A percentile compares a stretch with the other conserved stretches of the same genome.
These are phyloP conservation scores for Blastomyces emzantsi DNA, from an alignment of 2,329 filamentous ascomycete species.

Conservation along the genomic window DNA sequence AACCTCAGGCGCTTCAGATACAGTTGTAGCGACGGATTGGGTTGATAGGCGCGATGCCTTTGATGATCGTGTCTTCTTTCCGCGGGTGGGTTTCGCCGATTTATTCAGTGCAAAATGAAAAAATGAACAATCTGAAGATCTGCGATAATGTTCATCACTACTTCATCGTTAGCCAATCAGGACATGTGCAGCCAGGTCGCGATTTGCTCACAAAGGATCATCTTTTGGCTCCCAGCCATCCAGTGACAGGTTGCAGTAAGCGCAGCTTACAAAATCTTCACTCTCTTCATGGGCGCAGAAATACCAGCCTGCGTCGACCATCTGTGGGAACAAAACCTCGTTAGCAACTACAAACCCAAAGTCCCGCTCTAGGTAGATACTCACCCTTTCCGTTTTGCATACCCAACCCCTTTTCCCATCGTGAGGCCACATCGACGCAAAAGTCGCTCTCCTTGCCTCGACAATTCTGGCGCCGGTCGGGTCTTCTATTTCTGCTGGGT, in stretches of 20 bases:
- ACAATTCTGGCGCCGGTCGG: constrained; percentile 63
- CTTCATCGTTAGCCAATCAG: constrained; percentile 17
- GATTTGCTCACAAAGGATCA: constrained; percentile 62
- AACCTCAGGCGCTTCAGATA: constrained; percentile 37
- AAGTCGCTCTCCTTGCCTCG: constrained; percentile 72
- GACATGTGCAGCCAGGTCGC: constrained; percentile 14
- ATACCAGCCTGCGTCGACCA: constrained; percentile 89
- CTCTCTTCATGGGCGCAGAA: constrained; percentile 77
- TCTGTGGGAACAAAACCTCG: constrained; percentile 38
- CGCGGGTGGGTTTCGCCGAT: constrained; percentile 47
- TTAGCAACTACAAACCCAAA: constrained; percentile 11
- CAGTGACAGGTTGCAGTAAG: constrained; percentile 80
- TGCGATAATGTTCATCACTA: constrained; percentile 76
- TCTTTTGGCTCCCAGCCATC: constrained; percentile 94
- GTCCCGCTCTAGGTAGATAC: constrained; percentile 15
- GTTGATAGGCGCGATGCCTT: constrained; percentile 59
- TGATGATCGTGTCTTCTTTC: constrained; percentile 52
- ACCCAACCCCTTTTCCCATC: constrained; percentile 81
- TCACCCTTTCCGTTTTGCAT: constrained; percentile 78
- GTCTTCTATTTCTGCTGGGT: constrained; percentile 53
- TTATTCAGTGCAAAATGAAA: constrained; percentile 58
- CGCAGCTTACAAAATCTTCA: constrained; percentile 82
- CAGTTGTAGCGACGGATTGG: constrained; percentile 39
- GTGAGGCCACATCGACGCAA: constrained; percentile 79
- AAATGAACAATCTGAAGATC: constrained; percentile 72